Evolutionary conservation across 2,329 filamentous ascomycete species (phyloP), one percentile per base, ranked within the genome.

Genomic region (Colletotrichum sp.): DNA sequence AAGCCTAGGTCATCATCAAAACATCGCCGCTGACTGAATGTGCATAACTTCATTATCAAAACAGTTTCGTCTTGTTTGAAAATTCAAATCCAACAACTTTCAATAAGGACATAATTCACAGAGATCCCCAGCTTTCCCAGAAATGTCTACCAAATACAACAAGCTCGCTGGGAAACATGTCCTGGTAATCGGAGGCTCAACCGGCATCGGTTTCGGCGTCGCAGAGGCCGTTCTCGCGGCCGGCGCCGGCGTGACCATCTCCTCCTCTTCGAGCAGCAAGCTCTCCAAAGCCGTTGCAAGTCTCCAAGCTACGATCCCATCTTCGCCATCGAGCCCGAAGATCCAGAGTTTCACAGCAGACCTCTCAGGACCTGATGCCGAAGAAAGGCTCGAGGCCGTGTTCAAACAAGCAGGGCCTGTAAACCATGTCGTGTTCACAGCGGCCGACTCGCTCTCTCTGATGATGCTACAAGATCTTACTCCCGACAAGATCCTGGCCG

Each of bases 161-260:
- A 83, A 81, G 13, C 79, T 83, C 12, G 62, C 76, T 44, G 84
- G 81, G 32, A 81, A 81, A 61, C 85, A 84, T 76, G 83, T 93
- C 77, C 89, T 94, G 57, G 83, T 94, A 80, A 87, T 94, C 67
- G 93, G 93, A 59, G 93, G 92, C 52, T 90, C 90, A 2, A 88
- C 89, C 15, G 93, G 93, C 70, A 92, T 94, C 57, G 93, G 93
- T 49, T 91, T 88, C 78, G 87, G 85, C 71, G 90, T 92, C 12
- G 92, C 93, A 71, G 89, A 93, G 85, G 89, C 88, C 5, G 85
- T 87, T 12, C 81, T 93, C 52, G 89, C 90, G 66, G 84, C 89
- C 75, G 91, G 90, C 32, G 90, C 89, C 62, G 82, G 81, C 19
- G 89, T 94, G 19, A 89, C 86, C 55, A 88, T 94, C 79, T 89